Base-by-base conservation (phyloP, 257 asterid genomes). In the Mitragyna speciosa region DNA sequence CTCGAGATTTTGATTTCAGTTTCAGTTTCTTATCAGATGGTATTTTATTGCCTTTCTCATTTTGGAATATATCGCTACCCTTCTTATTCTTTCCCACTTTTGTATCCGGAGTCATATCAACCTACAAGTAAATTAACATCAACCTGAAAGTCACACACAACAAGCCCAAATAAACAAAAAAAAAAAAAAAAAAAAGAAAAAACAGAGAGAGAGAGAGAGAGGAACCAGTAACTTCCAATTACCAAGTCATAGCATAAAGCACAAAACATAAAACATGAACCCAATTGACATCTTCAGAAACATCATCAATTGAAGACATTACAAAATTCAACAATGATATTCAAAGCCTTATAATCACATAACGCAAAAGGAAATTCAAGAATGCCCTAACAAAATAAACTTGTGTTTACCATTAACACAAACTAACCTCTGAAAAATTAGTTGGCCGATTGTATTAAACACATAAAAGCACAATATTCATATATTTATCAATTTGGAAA, bases 61-160 rank as follows among this genome's bases (percentile, higher is more conserved):
- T 69, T 59, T 64, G 86, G 79, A 82, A 45, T 69, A 66, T 72
- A 28, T 47, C 52, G 2, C 54, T 26, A 76, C 47, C 61, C 56
- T 70, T 85, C 85, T 61, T 85, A 17, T 81, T 80, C 69, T 75
- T 82, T 64, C 78, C 82, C 73, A 78, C 83, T 81, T 83, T 84
- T 76, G 86, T 83, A 28, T 85, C 86, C 70, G 87, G 92, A 52
- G 97, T 86, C 97, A 94, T 92, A 70, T 80, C 77, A 77, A 16
- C 30, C 61, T 17, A 36, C 5, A 20, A 65, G 49, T 39, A 31
- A 54, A 30, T 81, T 61, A 36, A 28, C 58, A 81, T 58, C 80
- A 75, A 76, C 78, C 80, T 81, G 79, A 41, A 58, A 54, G 51
- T 17, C 41, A 14, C 4, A 12, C 2, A 45, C 7, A 70, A 30